Evolutionary conservation across 345 rosid species (phyloP).

Genomic region (Acer campestre): DNA sequence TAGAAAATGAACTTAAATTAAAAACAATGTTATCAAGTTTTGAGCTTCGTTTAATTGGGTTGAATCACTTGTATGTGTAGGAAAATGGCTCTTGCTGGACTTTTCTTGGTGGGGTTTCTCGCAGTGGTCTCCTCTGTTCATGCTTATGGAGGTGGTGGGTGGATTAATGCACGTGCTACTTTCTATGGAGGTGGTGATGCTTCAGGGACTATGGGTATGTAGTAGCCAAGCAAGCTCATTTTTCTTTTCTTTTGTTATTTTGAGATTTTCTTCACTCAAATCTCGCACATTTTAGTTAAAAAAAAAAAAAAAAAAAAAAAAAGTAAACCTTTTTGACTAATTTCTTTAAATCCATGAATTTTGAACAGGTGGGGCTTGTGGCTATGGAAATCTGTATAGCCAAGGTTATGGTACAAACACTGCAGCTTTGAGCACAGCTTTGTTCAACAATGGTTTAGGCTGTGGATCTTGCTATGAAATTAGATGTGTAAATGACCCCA

Average conservation of each 20-base stretch:
- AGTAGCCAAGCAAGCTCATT: neutral
- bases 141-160: conserved; percentile 46
- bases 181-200: conserved; percentile 64
- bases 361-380: conserved; percentile 77
- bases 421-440: conserved; percentile 78
- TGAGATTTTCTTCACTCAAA: neutral
- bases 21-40: neutral
- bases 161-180: conserved; percentile 47
- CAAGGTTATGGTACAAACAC: conserved; percentile 85
- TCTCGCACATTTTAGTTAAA: no score
- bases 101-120: conserved; percentile 47
- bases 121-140: conserved; percentile 51
- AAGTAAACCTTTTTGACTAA: neutral
- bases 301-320: neutral
- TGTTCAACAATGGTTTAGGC: conserved; percentile 72
- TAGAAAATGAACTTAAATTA: neutral
- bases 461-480: conserved; percentile 87
- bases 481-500: conserved; percentile 52
- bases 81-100: conserved; percentile 48
- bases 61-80: conserved; percentile 27
- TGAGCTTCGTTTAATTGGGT: neutral
- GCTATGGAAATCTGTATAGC: conserved; percentile 77
- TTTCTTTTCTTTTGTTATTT: no score
- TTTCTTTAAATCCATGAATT: neutral
- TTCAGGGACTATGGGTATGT: conserved; percentile 61